A percentile compares a stretch with the other conserved stretches of the same genome.
These are phyloP conservation scores for Aspergillus mulundensis DNA, from an alignment of 495 filamentous ascomycete species.

Conservation along the genomic window DNA sequence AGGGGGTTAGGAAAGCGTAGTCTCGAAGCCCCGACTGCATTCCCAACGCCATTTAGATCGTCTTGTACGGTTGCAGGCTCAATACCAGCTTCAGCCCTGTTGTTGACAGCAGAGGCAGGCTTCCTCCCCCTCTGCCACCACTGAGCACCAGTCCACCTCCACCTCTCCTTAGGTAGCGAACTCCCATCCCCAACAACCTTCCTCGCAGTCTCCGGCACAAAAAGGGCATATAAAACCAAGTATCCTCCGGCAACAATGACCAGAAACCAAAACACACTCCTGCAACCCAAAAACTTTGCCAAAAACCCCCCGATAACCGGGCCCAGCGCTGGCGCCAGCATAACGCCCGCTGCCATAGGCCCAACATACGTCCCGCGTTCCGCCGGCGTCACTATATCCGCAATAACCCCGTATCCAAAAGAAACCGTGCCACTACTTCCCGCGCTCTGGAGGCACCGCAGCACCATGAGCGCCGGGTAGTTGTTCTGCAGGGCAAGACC, in stretches of 20 bases:
- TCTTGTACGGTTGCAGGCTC: conserved; percentile 23
- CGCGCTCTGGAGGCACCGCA: conserved; percentile 60
- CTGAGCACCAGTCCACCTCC: conserved; percentile 38
- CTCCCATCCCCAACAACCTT: conserved; percentile 68
- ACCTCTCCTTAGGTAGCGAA: conserved; percentile 24
- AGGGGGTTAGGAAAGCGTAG: conserved; percentile 64
- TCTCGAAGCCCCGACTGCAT: conserved; percentile 26
- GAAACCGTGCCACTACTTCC: conserved; percentile 53
- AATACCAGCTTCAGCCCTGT: conserved; percentile 6
- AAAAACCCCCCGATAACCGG: conserved; percentile 43
- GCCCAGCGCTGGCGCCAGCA: conserved; percentile 29
- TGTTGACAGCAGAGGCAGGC: not conserved
- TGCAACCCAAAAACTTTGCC: conserved; percentile 34
- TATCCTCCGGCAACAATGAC: conserved; percentile 28
- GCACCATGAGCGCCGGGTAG: conserved; percentile 56
- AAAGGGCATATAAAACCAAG: conserved; percentile 42
- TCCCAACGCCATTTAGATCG: not conserved
- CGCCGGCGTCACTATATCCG: conserved; percentile 54
- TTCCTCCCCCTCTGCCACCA: conserved; percentile 13
- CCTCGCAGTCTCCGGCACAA: conserved; percentile 64
- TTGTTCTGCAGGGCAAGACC: conserved; percentile 58
- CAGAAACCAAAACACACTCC: conserved; percentile 45
- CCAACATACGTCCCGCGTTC: conserved; percentile 61
- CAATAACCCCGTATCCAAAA: conserved; percentile 56
- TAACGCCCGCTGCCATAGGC: conserved; percentile 24